A percentile compares a stretch with the other conserved stretches of the same genome.
phyloP scores from a whole-genome alignment of 495 filamentous ascomycete species.

The Aspergillus funiculosus region DNA sequence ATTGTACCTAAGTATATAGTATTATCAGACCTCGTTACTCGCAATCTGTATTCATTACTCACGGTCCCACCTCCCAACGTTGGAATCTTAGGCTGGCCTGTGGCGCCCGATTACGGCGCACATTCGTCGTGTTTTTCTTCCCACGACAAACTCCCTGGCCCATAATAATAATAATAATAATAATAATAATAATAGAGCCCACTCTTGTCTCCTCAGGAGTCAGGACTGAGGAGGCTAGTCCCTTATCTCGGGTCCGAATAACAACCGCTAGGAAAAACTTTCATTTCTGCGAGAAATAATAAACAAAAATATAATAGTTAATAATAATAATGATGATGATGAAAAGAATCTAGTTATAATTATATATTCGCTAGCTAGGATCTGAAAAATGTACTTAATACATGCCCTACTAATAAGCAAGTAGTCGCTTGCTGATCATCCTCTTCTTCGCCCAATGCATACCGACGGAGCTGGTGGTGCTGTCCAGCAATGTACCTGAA shows the following conservation, averaged over 20 bases:
- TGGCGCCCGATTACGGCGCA: slow-evolving; percentile 14
- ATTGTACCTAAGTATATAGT: too few relatives aligned
- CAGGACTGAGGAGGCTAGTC: not conserved
- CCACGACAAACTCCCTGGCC: not conserved
- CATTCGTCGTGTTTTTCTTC: not conserved
- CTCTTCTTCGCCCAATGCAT: too few relatives aligned
- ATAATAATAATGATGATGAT: too few relatives aligned
- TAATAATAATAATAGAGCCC: not conserved
- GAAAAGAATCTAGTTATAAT: too few relatives aligned
- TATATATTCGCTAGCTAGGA: too few relatives aligned
- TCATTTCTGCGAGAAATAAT: too few relatives aligned
- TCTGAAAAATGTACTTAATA: too few relatives aligned
- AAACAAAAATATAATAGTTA: too few relatives aligned
- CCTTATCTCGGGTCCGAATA: slow-evolving; percentile 5
- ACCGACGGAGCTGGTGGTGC: not conserved
- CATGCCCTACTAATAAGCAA: too few relatives aligned
- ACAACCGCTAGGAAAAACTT: slow-evolving; percentile 1
- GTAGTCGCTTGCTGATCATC: too few relatives aligned
- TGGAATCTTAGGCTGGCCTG: slow-evolving; percentile 4
- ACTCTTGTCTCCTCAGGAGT: not conserved
- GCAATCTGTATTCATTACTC: not conserved
- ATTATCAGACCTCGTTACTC: not conserved
- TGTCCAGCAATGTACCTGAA: slow-evolving; percentile 11
- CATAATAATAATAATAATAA: slow-evolving; percentile 1
- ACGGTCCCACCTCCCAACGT: not conserved